phyloP scores from a whole-genome alignment of 805 yeast species.

The Saturnispora hagleri region DNA sequence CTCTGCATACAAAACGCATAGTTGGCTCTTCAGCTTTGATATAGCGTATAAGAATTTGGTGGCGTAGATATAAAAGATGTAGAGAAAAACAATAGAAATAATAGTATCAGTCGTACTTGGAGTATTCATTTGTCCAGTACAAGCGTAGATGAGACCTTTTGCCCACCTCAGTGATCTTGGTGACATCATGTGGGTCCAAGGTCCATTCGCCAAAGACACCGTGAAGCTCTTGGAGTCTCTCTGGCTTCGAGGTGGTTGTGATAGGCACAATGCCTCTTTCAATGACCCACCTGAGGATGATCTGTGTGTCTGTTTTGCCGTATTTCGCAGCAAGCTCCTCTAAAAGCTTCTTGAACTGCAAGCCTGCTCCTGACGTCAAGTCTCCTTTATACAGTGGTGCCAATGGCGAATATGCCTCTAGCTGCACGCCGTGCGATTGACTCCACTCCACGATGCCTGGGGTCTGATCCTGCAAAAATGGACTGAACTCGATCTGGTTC shows the following conservation, averaged over 20 bases:
- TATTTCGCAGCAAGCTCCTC: slow-evolving; percentile 28
- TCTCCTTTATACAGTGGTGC: slow-evolving; percentile 46
- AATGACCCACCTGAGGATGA: slow-evolving; percentile 37
- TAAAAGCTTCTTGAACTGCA: slow-evolving; percentile 27
- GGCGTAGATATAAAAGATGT: too few relatives aligned
- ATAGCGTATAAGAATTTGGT: too few relatives aligned
- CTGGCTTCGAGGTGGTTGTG: slow-evolving; percentile 36
- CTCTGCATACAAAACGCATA: too few relatives aligned
- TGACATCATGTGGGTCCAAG: slow-evolving; percentile 24
- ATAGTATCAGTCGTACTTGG: not conserved
- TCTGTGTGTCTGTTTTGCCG: slow-evolving; percentile 30
- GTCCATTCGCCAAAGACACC: slow-evolving; percentile 29
- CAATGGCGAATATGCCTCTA: slow-evolving; percentile 64
- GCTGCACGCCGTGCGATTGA: slow-evolving; percentile 37
- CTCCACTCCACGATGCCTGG: slow-evolving; percentile 47
- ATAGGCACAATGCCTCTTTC: slow-evolving; percentile 37
- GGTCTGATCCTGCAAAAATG: slow-evolving; percentile 56
- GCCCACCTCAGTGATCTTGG: slow-evolving; percentile 20
- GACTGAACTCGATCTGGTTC: slow-evolving; percentile 63
- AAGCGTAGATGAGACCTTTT: slow-evolving; percentile 20
- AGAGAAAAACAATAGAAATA: too few relatives aligned
- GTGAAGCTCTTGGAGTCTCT: slow-evolving; percentile 30
- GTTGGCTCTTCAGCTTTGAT: too few relatives aligned
- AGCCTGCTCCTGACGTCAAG: slow-evolving; percentile 30
- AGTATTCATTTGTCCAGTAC: slow-evolving; percentile 24